Conservation (phyloP, 495 filamentous ascomycete species). For the Hypoxylon perforatum region DNA sequence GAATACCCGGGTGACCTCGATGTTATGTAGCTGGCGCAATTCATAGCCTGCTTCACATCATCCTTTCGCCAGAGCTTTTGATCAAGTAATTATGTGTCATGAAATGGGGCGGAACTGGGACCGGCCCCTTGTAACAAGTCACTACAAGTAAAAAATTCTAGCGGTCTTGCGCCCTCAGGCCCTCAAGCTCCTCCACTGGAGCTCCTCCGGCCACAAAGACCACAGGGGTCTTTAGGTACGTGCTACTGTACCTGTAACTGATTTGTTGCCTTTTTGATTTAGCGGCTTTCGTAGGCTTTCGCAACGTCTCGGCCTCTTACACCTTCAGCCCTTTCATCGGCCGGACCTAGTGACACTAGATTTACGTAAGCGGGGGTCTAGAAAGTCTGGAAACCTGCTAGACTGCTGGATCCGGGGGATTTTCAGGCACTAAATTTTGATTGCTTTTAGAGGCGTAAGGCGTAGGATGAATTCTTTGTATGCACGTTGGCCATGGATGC, state of each 20-base stretch:
- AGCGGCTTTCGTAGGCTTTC: background rate
- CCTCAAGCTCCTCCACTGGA: slow-evolving; percentile 33
- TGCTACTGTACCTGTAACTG: slow-evolving; percentile 18
- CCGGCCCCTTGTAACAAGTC: slow-evolving; percentile 26
- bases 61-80: slow-evolving; percentile 48
- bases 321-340: background rate
- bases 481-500: no score
- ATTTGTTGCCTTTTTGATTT: slow-evolving; percentile 26
- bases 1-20: slow-evolving; percentile 32
- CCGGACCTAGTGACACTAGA: slow-evolving; percentile 2
- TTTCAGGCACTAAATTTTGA: background rate
- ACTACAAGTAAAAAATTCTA: slow-evolving; percentile 23
- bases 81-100: slow-evolving; percentile 68
- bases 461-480: no score
- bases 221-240: slow-evolving; percentile 22
- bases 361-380: slow-evolving; percentile 34
- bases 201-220: background rate
- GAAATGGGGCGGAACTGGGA: slow-evolving; percentile 36
- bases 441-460: background rate
- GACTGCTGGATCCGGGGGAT: background rate
- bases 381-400: slow-evolving; percentile 11
- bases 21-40: slow-evolving; percentile 40
- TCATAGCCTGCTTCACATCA: slow-evolving; percentile 35
- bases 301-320: slow-evolving; percentile 1
- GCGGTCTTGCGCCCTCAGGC: slow-evolving; percentile 14